Percentiles rank a stretch among this genome's conserved stretches.
These are phyloP conservation scores for Globisporangium okanoganense DNA, from an alignment of 352 stramenopile species.

Conservation along the genomic window DNA sequence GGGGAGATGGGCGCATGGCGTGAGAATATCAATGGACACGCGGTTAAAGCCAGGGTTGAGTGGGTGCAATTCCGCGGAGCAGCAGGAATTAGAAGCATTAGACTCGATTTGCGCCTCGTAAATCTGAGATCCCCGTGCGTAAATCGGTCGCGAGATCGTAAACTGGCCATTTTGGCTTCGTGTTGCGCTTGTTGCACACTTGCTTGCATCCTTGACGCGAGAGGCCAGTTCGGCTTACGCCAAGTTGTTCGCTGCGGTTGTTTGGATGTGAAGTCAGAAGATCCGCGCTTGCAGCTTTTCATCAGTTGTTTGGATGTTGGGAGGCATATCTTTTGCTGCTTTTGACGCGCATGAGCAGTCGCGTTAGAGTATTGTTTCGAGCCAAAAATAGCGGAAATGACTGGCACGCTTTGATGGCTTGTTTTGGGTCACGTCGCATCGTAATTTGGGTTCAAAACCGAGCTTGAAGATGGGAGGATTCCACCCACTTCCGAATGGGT, in stretches of 20 bases:
- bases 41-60: not conserved
- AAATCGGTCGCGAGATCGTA: constrained; percentile 8
- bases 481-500: constrained; percentile 5
- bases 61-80: not conserved
- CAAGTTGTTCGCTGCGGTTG: too few relatives aligned
- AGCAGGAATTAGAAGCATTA: not conserved
- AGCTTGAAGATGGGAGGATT: constrained; percentile 14
- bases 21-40: constrained; percentile 28
- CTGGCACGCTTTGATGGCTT: not conserved
- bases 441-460: constrained; percentile 5
- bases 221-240: constrained; percentile 14
- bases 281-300: too few relatives aligned
- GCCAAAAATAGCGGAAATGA: not conserved
- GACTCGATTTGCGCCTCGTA: not conserved
- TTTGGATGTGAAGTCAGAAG: not conserved
- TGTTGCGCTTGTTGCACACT: constrained; percentile 2
- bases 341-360: not conserved
- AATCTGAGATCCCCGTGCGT: not conserved
- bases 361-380: not conserved
- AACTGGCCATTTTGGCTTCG: constrained; percentile 15
- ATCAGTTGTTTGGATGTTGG: not conserved
- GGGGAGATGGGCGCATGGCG: constrained; percentile 13
- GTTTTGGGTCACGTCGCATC: constrained; percentile 5
- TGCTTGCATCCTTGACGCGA: constrained; percentile 1
- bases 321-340: not conserved